Evolutionary conservation across 345 rosid species (phyloP).

Genomic region (Adansonia digitata): DNA sequence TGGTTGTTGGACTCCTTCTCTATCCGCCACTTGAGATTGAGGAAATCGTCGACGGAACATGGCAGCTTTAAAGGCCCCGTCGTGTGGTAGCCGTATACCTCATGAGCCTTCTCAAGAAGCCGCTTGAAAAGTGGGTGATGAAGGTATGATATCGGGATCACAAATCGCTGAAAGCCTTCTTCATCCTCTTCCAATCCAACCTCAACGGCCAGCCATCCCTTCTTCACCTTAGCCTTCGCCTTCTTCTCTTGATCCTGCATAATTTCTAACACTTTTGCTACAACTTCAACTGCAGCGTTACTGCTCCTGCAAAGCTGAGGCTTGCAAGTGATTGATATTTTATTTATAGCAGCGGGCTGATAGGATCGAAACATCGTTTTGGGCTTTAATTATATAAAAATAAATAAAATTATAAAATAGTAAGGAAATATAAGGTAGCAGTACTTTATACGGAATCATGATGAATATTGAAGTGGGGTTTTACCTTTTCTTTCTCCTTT

Average conservation of each 20-base stretch:
- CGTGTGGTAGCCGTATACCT: slow-evolving; percentile 37
- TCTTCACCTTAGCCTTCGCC: slow-evolving; percentile 48
- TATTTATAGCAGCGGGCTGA: not conserved
- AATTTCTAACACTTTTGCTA: too few species aligned
- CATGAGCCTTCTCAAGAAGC: slow-evolving; percentile 39
- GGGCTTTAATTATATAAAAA: not conserved
- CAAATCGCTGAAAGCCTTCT: slow-evolving; percentile 22
- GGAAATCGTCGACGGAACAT: slow-evolving; percentile 40
- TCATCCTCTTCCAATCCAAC: slow-evolving; percentile 40
- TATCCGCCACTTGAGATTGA: slow-evolving; percentile 38
- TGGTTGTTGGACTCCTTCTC: slow-evolving; percentile 24
- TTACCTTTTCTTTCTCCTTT: too few species aligned
- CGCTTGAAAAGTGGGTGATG: slow-evolving; percentile 43
- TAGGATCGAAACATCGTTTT: not conserved
- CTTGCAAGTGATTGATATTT: not conserved
- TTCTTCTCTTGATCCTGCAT: slow-evolving; percentile 1
- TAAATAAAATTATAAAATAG: too few species aligned
- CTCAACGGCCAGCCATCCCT: slow-evolving; percentile 43
- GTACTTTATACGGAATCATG: too few species aligned
- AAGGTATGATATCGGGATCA: slow-evolving; percentile 39
- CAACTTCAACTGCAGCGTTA: not conserved
- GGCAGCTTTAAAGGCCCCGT: slow-evolving; percentile 40
- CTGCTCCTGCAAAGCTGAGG: not conserved
- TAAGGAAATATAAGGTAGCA: too few species aligned
- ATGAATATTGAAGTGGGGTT: not conserved